These are phyloP conservation scores for Ganoderma sp. DNA, from an alignment of 1,284 basidiomycete species.

Conservation along the genomic window DNA sequence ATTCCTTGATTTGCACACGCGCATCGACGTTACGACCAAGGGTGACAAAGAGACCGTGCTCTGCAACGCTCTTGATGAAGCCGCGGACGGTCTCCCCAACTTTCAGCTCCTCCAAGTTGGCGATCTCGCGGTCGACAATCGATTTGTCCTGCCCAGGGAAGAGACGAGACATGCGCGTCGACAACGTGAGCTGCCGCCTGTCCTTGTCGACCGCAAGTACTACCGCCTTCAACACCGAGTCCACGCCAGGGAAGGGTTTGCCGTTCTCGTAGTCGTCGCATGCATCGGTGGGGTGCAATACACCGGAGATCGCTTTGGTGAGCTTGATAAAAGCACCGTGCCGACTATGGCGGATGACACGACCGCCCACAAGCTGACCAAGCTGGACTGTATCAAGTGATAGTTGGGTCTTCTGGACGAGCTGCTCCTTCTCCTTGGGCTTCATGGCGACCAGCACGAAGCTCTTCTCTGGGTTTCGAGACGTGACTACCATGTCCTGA, in stretches of 20 bases:
- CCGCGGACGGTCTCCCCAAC: slow-evolving; percentile 81
- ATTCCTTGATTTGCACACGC: slow-evolving; percentile 92
- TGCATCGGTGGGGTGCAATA: slow-evolving; percentile 81
- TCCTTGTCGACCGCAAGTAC: slow-evolving; percentile 72
- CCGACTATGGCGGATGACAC: slow-evolving; percentile 72
- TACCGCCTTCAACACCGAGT: slow-evolving; percentile 71
- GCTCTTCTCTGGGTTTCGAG: slow-evolving; percentile 87
- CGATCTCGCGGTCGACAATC: slow-evolving; percentile 75
- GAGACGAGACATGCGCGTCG: slow-evolving; percentile 77
- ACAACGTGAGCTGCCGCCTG: slow-evolving; percentile 76
- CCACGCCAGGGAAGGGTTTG: slow-evolving; percentile 64
- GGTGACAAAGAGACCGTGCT: slow-evolving; percentile 91
- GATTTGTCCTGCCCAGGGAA: slow-evolving; percentile 54
- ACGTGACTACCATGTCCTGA: slow-evolving; percentile 83
- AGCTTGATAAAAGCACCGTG: slow-evolving; percentile 81
- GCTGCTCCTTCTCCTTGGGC: slow-evolving; percentile 57
- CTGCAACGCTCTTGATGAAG: slow-evolving; percentile 87
- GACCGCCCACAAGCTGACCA: slow-evolving; percentile 79
- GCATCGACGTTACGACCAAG: slow-evolving; percentile 86
- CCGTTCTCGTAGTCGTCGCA: slow-evolving; percentile 78
- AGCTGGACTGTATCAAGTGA: slow-evolving; percentile 69
- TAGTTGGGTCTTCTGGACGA: slow-evolving; percentile 57
- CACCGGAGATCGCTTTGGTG: slow-evolving; percentile 70
- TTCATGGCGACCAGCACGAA: slow-evolving; percentile 87
- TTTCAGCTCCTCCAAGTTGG: slow-evolving; percentile 68